A percentile compares a stretch with the other conserved stretches of the same genome.
Evolutionary conservation across 1,284 basidiomycete species (phyloP).

Genomic region (Boletus semigastroideus): DNA sequence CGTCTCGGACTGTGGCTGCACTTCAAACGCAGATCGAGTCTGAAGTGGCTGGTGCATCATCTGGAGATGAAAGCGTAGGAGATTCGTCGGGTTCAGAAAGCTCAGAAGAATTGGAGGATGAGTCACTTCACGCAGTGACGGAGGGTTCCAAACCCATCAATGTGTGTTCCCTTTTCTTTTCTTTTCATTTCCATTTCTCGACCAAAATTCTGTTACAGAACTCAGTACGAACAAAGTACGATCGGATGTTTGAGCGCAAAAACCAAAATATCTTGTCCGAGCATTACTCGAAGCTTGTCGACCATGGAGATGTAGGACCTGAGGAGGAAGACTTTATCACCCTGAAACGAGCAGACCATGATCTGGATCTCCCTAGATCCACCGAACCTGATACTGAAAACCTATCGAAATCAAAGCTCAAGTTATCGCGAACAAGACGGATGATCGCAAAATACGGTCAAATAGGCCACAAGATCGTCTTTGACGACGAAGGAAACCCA

Average conservation of each 20-base stretch:
- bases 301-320: constrained; percentile 54
- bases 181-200: neutral
- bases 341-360: constrained; percentile 88
- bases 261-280: constrained; percentile 93
- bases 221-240: constrained; percentile 89
- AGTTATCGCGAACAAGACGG: constrained; percentile 79
- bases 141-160: constrained; percentile 29
- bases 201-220: constrained; percentile 18
- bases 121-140: neutral
- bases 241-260: constrained; percentile 96
- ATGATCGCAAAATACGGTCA: constrained; percentile 64
- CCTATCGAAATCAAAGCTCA: constrained; percentile 53
- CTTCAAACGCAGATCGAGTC: constrained; percentile 39
- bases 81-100: constrained; percentile 31
- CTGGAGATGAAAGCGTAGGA: constrained; percentile 35
- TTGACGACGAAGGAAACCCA: constrained; percentile 81
- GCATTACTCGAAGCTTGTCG: constrained; percentile 89
- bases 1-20: constrained; percentile 44
- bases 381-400: constrained; percentile 46
- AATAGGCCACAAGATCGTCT: constrained; percentile 71
- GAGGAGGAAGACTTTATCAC: constrained; percentile 89
- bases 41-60: constrained; percentile 24
- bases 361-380: constrained; percentile 61
- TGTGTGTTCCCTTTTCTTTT: constrained; percentile 24
- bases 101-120: constrained; percentile 22